Percentiles rank a stretch among this genome's conserved stretches.
Conservation (phyloP, 116 monocot genomes). For the Iris pallida region DNA sequence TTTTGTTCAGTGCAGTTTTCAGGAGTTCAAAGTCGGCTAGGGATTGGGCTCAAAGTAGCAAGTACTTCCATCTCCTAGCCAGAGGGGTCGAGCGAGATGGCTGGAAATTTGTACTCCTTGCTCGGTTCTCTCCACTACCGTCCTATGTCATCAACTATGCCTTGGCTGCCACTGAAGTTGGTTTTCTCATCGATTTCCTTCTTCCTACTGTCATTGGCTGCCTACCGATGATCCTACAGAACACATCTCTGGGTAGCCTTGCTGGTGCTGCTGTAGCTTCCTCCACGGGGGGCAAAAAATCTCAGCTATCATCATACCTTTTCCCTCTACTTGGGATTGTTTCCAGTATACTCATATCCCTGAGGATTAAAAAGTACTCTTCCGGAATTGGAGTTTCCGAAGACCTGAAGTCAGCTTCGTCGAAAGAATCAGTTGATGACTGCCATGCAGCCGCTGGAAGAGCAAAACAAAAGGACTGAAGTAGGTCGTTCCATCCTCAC, state of each 20-base stretch:
- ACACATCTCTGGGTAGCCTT: constrained; percentile 89
- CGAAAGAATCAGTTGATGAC: too few relatives aligned
- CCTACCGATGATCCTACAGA: constrained; percentile 97
- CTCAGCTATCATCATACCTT: constrained; percentile 50
- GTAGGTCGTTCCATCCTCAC: too few relatives aligned
- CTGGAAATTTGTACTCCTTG: constrained; percentile 89
- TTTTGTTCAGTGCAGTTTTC: constrained; percentile 55
- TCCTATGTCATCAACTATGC: constrained; percentile 92
- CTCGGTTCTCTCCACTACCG: constrained; percentile 87
- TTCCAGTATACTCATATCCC: constrained; percentile 80
- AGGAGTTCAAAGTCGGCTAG: constrained; percentile 75
- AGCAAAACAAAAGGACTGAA: too few relatives aligned
- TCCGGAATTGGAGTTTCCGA: constrained; percentile 41
- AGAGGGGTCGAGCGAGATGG: constrained; percentile 85
- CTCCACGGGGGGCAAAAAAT: constrained; percentile 46
- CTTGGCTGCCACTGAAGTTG: constrained; percentile 77
- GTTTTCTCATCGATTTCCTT: constrained; percentile 81
- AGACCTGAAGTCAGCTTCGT: constrained; percentile 21
- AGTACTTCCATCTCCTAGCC: constrained; percentile 61
- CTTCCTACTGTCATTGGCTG: constrained; percentile 82
- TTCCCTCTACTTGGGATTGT: constrained; percentile 74
- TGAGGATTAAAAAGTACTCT: constrained; percentile 82
- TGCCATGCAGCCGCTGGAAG: too few relatives aligned
- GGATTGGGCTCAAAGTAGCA: constrained; percentile 58
- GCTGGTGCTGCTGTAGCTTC: constrained; percentile 80